phyloP scores from a whole-genome alignment of 2,329 filamentous ascomycete species.

The Penicillium sp. region DNA sequence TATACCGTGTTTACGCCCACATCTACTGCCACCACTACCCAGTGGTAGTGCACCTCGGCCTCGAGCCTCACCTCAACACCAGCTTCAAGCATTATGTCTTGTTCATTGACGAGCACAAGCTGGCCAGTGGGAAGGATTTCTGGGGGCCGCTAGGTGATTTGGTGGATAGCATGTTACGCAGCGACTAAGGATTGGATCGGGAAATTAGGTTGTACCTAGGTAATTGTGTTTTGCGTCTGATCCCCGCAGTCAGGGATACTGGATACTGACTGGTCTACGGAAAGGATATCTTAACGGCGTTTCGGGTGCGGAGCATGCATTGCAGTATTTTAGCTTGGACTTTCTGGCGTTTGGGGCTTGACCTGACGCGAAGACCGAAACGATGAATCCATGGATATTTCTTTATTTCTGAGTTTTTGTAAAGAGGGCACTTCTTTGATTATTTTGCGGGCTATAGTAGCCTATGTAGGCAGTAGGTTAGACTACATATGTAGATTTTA shows the following conservation, averaged over 20 bases:
- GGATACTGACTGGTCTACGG: slow-evolving; percentile 5
- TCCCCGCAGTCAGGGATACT: slow-evolving; percentile 1
- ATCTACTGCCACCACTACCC: slow-evolving; percentile 99
- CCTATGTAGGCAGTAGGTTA: not conserved
- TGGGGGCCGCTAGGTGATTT: slow-evolving; percentile 94
- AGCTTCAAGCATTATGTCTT: slow-evolving; percentile 99
- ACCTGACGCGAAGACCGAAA: not conserved
- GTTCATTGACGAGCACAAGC: slow-evolving; percentile 92
- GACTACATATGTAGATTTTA: not conserved
- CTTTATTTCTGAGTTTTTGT: not conserved
- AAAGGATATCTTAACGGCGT: slow-evolving; percentile 18
- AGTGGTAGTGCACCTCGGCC: slow-evolving; percentile 87
- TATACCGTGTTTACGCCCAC: slow-evolving; percentile 98
- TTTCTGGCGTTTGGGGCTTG: slow-evolving; percentile 8
- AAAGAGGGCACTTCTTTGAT: not conserved
- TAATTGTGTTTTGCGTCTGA: slow-evolving; percentile 8
- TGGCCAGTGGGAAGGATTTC: slow-evolving; percentile 93
- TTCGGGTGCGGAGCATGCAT: slow-evolving; percentile 20
- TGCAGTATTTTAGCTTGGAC: slow-evolving; percentile 10
- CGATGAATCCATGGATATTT: slow-evolving; percentile 1
- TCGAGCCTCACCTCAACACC: slow-evolving; percentile 96
- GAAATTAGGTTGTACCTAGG: not conserved
- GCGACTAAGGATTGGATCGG: slow-evolving; percentile 59
- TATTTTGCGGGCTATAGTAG: not conserved
- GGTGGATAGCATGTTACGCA: slow-evolving; percentile 96